These are phyloP conservation scores for Colletotrichum eleusines DNA, from an alignment of 2,329 filamentous ascomycete genomes.

Conservation along the genomic window DNA sequence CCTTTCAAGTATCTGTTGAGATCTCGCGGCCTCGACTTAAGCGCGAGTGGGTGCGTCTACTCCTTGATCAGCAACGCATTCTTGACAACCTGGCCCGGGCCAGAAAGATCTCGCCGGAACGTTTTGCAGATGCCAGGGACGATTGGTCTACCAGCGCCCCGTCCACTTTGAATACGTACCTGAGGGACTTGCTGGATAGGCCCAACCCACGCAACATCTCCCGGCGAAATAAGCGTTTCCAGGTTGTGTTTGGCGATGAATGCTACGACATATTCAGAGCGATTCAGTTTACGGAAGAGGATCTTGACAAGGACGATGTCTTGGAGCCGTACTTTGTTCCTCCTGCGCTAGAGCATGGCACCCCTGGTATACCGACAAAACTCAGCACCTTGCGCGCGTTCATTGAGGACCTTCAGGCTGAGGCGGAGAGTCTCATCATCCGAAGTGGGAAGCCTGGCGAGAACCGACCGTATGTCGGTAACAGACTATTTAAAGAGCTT, in stretches of 20 bases:
- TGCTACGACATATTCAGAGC: conserved; percentile 62
- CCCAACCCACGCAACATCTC: conserved; percentile 59
- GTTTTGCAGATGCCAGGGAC: conserved; percentile 59
- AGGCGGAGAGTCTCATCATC: conserved; percentile 59
- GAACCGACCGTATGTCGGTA: conserved; percentile 2
- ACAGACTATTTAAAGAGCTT: conserved; percentile 30
- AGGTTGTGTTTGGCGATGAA: conserved; percentile 64
- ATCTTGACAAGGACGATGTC: conserved; percentile 54
- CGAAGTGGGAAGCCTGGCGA: conserved; percentile 43
- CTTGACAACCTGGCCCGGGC: conserved; percentile 54
- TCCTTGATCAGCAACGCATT: conserved; percentile 62
- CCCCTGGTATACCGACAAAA: conserved; percentile 50
- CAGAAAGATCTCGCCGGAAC: conserved; percentile 58
- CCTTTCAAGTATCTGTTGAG: conserved; percentile 59
- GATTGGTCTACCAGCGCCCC: conserved; percentile 57
- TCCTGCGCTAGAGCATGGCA: conserved; percentile 47
- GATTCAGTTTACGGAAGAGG: conserved; percentile 61
- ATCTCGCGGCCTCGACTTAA: conserved; percentile 63
- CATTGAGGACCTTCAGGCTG: conserved; percentile 62
- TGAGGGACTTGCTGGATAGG: conserved; percentile 61
- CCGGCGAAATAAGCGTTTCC: conserved; percentile 68
- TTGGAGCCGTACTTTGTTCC: conserved; percentile 55
- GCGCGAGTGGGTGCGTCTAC: conserved; percentile 55
- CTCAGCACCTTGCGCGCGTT: conserved; percentile 60
- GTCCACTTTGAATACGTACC: conserved; percentile 62